phyloP scores from a whole-genome alignment of 2,329 filamentous ascomycete genomes.

The Penicillium sp. region DNA sequence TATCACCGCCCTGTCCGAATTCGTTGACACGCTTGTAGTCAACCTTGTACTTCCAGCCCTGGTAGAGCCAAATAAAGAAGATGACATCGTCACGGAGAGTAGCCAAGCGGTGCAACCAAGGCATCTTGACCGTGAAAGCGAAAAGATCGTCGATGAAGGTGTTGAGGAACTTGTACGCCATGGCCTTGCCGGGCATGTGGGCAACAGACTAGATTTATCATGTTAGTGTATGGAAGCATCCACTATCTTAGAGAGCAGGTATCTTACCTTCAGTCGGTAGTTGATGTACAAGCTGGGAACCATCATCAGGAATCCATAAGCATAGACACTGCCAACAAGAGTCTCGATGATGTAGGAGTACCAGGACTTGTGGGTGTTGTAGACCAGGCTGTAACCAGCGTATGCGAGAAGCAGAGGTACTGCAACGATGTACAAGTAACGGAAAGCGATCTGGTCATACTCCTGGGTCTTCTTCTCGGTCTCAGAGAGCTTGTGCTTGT shows the following conservation, averaged over 20 bases:
- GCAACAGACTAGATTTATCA: slow-evolving; percentile 61
- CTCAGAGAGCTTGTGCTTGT: slow-evolving; percentile 93
- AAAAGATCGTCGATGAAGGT: slow-evolving; percentile 99
- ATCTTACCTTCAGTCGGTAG: slow-evolving; percentile 79
- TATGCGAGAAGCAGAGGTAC: slow-evolving; percentile 87
- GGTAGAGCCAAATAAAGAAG: slow-evolving; percentile 97
- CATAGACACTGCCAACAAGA: slow-evolving; percentile 92
- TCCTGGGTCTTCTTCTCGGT: slow-evolving; percentile 98
- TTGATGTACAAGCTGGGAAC: slow-evolving; percentile 97
- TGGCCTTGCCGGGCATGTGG: slow-evolving; percentile 93
- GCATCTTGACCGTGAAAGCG: slow-evolving; percentile 99
- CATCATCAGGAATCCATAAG: slow-evolving; percentile 99
- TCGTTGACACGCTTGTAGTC: slow-evolving; percentile 94
- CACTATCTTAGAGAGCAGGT: background rate
- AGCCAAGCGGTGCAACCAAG: slow-evolving; percentile 83
- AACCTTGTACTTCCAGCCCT: slow-evolving; percentile 86
- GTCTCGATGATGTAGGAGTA: slow-evolving; percentile 95
- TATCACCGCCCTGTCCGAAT: slow-evolving; percentile 97
- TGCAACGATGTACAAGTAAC: slow-evolving; percentile 91
- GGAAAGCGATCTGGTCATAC: slow-evolving; percentile 97
- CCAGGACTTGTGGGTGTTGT: slow-evolving; percentile 97
- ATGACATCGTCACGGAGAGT: slow-evolving; percentile 95
- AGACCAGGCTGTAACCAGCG: slow-evolving; percentile 84
- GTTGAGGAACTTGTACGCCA: slow-evolving; percentile 98
- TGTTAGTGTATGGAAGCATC: background rate